These are phyloP conservation scores for Prunus mongolica DNA, from an alignment of 306 rosid genomes.

Conservation along the genomic window DNA sequence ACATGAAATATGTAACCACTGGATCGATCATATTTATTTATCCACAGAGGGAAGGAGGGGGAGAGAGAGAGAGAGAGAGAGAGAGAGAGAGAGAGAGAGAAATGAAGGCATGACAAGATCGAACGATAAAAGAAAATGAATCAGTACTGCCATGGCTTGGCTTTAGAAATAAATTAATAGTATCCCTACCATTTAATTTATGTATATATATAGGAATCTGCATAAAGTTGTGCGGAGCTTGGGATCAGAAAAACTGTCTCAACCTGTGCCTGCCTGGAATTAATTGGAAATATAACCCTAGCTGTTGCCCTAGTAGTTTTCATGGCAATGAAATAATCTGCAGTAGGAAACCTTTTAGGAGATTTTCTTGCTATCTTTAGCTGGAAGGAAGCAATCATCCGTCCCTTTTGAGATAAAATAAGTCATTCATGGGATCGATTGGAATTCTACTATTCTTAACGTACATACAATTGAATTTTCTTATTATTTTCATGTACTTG, in stretches of 20 bases:
- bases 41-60: not conserved
- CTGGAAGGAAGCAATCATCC: not conserved
- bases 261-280: no score
- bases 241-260: not conserved
- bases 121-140: not conserved
- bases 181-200: not conserved
- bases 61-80: not conserved
- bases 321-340: slow-evolving; percentile 4
- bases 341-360: not conserved
- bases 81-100: slow-evolving; percentile 13
- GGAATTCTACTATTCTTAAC: slow-evolving; percentile 5
- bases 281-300: not conserved
- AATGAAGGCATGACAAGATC: not conserved
- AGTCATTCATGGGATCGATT: slow-evolving; percentile 3
- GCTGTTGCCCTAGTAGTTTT: slow-evolving; percentile 7
- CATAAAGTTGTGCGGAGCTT: not conserved
- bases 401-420: slow-evolving; percentile 12
- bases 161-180: not conserved
- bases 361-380: slow-evolving; percentile 5
- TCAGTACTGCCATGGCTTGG: not conserved
- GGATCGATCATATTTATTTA: slow-evolving; percentile 19
- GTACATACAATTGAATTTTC: slow-evolving; percentile 1
- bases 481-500: not conserved
- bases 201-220: not conserved
- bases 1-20: slow-evolving; percentile 36